phyloP scores from a whole-genome alignment of 108 stramenopile species.

The Cyclotella choctawhatcheeana region DNA sequence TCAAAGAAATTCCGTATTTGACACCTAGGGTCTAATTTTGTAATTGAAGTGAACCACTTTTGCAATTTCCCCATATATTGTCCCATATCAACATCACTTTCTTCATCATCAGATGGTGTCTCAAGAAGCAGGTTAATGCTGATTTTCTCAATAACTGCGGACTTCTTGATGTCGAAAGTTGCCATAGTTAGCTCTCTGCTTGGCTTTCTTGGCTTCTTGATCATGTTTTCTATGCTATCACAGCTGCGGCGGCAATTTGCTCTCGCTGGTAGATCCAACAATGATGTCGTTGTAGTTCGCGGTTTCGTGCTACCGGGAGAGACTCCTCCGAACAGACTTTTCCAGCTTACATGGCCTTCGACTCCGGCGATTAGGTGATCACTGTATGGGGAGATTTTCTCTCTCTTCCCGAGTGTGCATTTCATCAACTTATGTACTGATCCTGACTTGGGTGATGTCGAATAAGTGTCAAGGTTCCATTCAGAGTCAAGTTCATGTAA shows the following conservation, averaged over 20 bases:
- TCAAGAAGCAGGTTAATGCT: background rate
- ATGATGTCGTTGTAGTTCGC: no score
- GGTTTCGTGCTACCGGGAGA: no score
- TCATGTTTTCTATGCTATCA: background rate
- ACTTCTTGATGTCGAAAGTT: background rate
- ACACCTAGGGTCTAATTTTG: constrained; percentile 55
- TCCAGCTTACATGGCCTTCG: no score
- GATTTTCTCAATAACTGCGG: background rate
- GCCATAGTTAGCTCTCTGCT: background rate
- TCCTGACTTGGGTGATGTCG: background rate
- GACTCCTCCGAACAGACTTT: no score
- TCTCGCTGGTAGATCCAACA: no score
- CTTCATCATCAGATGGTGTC: background rate
- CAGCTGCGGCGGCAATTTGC: background rate
- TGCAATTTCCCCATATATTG: background rate
- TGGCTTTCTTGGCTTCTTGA: background rate
- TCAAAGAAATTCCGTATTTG: constrained; percentile 61
- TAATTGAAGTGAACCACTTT: constrained; percentile 39
- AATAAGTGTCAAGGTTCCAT: constrained; percentile 23
- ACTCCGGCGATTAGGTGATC: background rate
- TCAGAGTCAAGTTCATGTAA: constrained; percentile 26
- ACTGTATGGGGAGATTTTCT: constrained; percentile 6
- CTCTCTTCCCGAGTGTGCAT: constrained; percentile 20
- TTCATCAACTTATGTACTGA: background rate
- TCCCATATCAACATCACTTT: background rate